These are phyloP conservation scores for Dothiorella sarmentorum DNA, from an alignment of 2,329 filamentous ascomycete genomes.

Conservation along the genomic window DNA sequence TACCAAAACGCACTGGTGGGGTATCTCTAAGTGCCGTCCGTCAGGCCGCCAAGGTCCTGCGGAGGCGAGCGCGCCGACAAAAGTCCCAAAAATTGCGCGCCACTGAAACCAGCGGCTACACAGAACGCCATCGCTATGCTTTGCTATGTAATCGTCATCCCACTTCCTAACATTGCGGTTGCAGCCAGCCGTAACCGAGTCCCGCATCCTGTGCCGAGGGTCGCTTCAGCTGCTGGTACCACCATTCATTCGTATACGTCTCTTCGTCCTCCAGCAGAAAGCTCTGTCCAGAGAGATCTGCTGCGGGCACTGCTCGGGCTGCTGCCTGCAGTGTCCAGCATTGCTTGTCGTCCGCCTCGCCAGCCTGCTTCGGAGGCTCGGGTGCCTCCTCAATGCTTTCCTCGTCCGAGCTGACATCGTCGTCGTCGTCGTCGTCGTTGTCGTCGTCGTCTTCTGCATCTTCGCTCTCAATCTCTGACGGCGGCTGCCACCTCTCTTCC, in stretches of 20 bases:
- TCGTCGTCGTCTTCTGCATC: slow-evolving; percentile 50
- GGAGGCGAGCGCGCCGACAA: slow-evolving; percentile 1
- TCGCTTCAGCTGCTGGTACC: slow-evolving; percentile 38
- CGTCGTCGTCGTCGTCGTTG: too few species aligned
- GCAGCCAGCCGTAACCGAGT: slow-evolving; percentile 38
- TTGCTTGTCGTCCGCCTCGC: slow-evolving; percentile 21
- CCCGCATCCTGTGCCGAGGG: slow-evolving; percentile 35
- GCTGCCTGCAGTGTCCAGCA: slow-evolving; percentile 30
- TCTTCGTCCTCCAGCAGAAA: slow-evolving; percentile 41
- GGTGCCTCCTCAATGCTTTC: slow-evolving; percentile 40
- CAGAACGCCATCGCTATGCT: slow-evolving; percentile 33
- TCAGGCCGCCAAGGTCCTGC: neutral
- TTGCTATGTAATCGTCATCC: slow-evolving; percentile 1
- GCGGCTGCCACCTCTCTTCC: slow-evolving; percentile 75
- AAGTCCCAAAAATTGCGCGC: neutral
- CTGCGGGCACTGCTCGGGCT: slow-evolving; percentile 21
- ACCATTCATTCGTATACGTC: slow-evolving; percentile 39
- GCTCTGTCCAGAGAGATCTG: slow-evolving; percentile 39
- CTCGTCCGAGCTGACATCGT: slow-evolving; percentile 46
- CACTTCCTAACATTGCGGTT: slow-evolving; percentile 17
- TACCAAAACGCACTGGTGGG: slow-evolving; percentile 10
- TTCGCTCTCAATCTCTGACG: slow-evolving; percentile 43
- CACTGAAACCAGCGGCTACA: slow-evolving; percentile 8
- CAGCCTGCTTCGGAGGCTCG: slow-evolving; percentile 8
- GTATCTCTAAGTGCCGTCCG: slow-evolving; percentile 5